Conservation (phyloP, 148 eudicot genomes). For the Rhododendron ferrugineum region DNA sequence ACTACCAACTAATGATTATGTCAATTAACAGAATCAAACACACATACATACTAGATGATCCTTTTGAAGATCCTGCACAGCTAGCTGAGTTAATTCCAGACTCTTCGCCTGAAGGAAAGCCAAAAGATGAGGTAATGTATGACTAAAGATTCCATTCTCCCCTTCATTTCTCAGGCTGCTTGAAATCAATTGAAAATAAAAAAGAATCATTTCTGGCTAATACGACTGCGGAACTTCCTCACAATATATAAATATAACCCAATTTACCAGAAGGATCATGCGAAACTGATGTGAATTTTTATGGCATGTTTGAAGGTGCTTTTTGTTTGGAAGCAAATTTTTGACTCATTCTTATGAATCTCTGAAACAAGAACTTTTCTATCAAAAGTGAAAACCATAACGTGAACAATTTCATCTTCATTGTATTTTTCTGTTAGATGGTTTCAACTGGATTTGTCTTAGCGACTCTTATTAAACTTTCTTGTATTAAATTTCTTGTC, state of each 20-base stretch:
- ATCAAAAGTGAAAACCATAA: neutral
- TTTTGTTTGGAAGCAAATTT: neutral
- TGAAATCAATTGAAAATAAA: neutral
- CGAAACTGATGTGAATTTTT: neutral
- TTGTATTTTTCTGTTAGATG: neutral
- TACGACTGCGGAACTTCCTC: neutral
- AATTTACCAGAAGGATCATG: neutral
- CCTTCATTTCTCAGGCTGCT: neutral
- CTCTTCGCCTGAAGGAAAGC: slow-evolving; percentile 94
- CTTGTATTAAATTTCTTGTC: neutral
- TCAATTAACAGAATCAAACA: slow-evolving; percentile 67
- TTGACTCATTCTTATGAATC: neutral
- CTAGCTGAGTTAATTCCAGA: slow-evolving; percentile 71
- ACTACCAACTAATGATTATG: neutral
- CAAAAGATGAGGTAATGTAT: slow-evolving; percentile 69
- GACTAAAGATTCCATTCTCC: neutral
- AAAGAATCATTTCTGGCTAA: neutral
- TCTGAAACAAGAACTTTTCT: neutral
- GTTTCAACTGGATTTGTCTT: neutral
- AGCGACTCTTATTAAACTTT: neutral
- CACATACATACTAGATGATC: slow-evolving; percentile 84
- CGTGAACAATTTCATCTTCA: neutral
- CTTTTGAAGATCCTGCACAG: slow-evolving; percentile 84
- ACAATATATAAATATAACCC: neutral
- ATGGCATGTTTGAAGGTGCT: neutral